Evolutionary conservation across 2,329 filamentous ascomycete genomes (phyloP).

Genomic region (Phialocephala subalpina): DNA sequence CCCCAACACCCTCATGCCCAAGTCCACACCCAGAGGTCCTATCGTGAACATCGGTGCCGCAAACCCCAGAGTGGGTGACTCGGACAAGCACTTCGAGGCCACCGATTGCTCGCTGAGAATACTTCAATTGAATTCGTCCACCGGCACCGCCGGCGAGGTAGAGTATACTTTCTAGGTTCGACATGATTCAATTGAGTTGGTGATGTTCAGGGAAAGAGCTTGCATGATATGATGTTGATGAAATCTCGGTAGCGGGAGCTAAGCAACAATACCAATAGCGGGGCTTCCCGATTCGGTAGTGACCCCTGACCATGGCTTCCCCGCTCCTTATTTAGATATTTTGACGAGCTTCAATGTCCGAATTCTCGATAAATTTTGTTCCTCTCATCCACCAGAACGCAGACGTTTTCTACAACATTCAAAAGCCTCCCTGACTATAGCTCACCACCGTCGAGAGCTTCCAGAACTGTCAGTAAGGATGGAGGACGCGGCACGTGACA

Average conservation of each 20-base stretch:
- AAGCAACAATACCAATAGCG: too few species aligned
- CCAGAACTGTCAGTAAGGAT: too few species aligned
- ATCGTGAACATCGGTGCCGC: conserved; percentile 59
- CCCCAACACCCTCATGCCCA: conserved; percentile 76
- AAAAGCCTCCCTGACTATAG: too few species aligned
- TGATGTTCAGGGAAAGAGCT: conserved; percentile 1
- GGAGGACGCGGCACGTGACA: too few species aligned
- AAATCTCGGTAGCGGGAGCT: neutral
- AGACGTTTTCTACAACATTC: too few species aligned
- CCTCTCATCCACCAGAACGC: too few species aligned
- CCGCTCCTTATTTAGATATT: neutral
- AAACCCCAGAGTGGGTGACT: conserved; percentile 48
- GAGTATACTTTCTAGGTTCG: neutral
- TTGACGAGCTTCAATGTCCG: neutral
- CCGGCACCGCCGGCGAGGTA: conserved; percentile 15
- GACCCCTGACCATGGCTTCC: too few species aligned
- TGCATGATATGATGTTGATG: neutral
- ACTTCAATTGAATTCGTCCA: conserved; percentile 16
- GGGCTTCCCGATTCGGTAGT: neutral
- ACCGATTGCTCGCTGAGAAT: conserved; percentile 20
- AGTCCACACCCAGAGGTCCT: conserved; percentile 48
- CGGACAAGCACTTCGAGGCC: conserved; percentile 15
- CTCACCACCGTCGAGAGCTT: too few species aligned
- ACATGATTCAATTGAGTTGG: neutral
- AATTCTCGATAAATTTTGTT: too few species aligned